Evolutionary conservation across 495 filamentous ascomycete genomes (phyloP).

Genomic region (Annulohypoxylon nitens): DNA sequence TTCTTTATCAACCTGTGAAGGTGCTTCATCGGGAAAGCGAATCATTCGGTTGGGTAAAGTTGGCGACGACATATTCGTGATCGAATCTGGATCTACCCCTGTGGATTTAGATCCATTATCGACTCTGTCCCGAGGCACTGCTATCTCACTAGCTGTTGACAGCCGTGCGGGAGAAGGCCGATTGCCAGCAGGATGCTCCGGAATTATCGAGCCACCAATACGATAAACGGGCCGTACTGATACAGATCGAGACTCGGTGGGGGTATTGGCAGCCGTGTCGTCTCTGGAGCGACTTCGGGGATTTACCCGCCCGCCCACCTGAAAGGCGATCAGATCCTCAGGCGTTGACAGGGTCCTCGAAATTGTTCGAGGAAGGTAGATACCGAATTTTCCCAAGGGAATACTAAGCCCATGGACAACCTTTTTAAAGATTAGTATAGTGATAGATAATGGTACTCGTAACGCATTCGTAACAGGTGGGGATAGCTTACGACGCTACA

Average conservation of each 20-base stretch:
- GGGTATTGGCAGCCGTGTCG: slow-evolving; percentile 38
- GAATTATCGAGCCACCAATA: slow-evolving; percentile 65
- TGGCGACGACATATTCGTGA: slow-evolving; percentile 23
- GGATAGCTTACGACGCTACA: slow-evolving; percentile 81
- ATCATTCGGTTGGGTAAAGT: slow-evolving; percentile 51
- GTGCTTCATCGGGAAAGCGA: slow-evolving; percentile 60
- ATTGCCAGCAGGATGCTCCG: slow-evolving; percentile 19
- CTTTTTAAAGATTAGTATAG: slow-evolving; percentile 55
- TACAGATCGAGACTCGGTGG: slow-evolving; percentile 40
- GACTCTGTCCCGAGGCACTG: too few species aligned
- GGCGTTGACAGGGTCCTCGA: slow-evolving; percentile 67
- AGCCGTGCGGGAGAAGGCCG: slow-evolving; percentile 2
- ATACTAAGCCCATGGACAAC: slow-evolving; percentile 89
- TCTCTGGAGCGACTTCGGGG: slow-evolving; percentile 58
- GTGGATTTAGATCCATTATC: too few species aligned
- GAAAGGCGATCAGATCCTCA: slow-evolving; percentile 51
- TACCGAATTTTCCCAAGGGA: slow-evolving; percentile 84
- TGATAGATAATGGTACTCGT: neutral
- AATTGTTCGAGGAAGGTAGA: slow-evolving; percentile 81
- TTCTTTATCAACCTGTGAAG: slow-evolving; percentile 2
- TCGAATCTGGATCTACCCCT: neutral
- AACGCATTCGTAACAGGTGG: neutral
- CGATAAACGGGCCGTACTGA: slow-evolving; percentile 62
- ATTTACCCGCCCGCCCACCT: slow-evolving; percentile 42
- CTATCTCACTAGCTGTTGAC: slow-evolving; percentile 19